Base-by-base conservation (phyloP, 148 eudicot genomes). In the Polygonum aviculare region DNA sequence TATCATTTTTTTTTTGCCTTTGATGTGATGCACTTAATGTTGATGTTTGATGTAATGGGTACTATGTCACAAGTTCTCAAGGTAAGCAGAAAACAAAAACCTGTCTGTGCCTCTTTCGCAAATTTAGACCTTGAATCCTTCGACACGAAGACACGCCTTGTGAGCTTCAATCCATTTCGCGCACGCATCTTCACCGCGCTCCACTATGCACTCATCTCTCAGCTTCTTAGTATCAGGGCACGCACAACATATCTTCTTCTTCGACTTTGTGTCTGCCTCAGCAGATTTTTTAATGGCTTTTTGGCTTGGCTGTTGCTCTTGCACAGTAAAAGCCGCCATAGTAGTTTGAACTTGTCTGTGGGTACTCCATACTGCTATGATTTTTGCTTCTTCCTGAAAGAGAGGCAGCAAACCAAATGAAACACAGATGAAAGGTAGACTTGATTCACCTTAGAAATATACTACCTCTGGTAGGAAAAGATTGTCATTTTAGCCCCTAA, bases 231-330 rank as follows among this genome's bases (percentile, higher is more conserved):
- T 94, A 14, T 94, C 98, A 1, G 98, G 98, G 79, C 97, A 94
- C 18, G 98, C 97, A 82, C 97, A 94, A 40, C 98, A 94, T 47
- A 94, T 94, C 83, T 89, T 91, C 93, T 94, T 94, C 86, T 91
- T 94, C 12, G 95, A 97, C 85, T 90, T 94, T 74, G 85, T 38
- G 85, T 75, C 81, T 5, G 81, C 76, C 38, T 76, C 89, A 15
- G 87, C 15, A 19, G 86, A 76, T 59, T 78, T 73, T 31, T 72
- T 70, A 19, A 74, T 65, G 1, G 83, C 12, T 77, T 75, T 85
- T 77, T 83, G 79, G 12, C 78, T 86, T 51, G 81, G 81, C 39
- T 71, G 81, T 14, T 70, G 70, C 38, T 19, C 14, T 35, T 65
- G 71, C 44, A 35, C 65, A 49, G 85, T 67, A 9, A 75, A 39